Conservation (phyloP, 257 asterid genomes). For the Fraxinus cuspidata region DNA sequence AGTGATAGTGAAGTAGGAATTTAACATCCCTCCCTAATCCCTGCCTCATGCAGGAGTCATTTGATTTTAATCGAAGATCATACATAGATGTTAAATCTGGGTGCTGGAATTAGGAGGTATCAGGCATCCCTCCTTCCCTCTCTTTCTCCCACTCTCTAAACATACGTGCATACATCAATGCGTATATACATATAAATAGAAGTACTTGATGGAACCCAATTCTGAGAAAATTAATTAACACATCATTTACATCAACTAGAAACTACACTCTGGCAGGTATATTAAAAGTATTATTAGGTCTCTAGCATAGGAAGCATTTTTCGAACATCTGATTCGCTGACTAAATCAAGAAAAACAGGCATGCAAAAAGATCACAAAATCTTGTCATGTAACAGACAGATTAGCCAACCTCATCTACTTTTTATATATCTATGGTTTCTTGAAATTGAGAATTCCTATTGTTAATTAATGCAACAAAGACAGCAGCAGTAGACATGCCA, state of each 20-base stretch:
- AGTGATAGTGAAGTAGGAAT: background rate
- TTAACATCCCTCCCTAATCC: background rate
- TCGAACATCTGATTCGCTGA: background rate
- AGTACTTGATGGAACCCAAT: background rate
- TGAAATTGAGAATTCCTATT: background rate
- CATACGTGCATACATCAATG: background rate
- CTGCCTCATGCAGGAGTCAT: background rate
- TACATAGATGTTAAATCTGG: background rate
- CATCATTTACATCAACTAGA: background rate
- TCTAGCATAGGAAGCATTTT: background rate
- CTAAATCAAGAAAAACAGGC: background rate
- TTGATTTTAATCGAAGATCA: background rate
- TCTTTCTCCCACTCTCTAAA: background rate
- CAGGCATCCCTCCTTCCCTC: background rate
- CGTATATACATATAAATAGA: background rate
- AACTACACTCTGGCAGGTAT: background rate
- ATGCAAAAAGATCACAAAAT: background rate
- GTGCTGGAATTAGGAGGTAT: background rate
- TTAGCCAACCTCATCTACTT: background rate
- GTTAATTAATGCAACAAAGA: background rate
- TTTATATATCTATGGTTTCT: background rate
- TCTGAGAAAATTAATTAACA: background rate
- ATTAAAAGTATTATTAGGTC: background rate
- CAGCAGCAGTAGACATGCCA: background rate
- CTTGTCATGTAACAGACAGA: background rate